Evolutionary conservation across 352 stramenopile species (phyloP).

Genomic region (Phytophthora citrophthora): DNA sequence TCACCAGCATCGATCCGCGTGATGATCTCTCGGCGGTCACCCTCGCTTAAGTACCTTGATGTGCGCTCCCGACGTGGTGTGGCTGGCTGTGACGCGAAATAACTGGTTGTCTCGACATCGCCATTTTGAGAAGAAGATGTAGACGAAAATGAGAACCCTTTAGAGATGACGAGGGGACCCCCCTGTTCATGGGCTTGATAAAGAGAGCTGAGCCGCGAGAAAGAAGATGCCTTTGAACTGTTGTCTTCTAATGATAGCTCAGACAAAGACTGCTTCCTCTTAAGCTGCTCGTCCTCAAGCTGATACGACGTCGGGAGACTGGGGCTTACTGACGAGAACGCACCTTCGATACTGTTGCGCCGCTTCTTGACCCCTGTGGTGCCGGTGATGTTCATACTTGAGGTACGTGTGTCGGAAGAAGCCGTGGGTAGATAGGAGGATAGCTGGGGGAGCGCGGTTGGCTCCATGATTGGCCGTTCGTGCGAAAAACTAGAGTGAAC

Average conservation of each 20-base stretch:
- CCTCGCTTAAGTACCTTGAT: conserved; percentile 34
- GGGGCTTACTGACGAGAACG: conserved; percentile 21
- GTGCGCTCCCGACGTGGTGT: conserved; percentile 29
- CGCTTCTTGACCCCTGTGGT: conserved; percentile 19
- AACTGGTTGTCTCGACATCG: conserved; percentile 19
- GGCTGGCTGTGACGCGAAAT: conserved; percentile 29
- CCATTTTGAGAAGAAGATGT: conserved; percentile 18
- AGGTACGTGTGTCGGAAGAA: conserved; percentile 15
- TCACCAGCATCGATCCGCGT: conserved; percentile 49
- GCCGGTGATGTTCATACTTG: conserved; percentile 12
- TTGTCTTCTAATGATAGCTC: conserved; percentile 2
- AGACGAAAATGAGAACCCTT: conserved; percentile 21
- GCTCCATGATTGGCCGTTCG: conserved; percentile 16
- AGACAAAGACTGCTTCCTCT: conserved; percentile 19
- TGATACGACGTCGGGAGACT: not conserved
- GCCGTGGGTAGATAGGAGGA: conserved; percentile 27
- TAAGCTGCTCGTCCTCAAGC: conserved; percentile 14
- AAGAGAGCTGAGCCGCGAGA: conserved; percentile 20
- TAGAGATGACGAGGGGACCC: conserved; percentile 8
- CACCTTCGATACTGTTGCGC: conserved; percentile 29
- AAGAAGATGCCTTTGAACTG: not conserved
- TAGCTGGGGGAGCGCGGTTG: conserved; percentile 19
- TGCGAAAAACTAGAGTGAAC: conserved; percentile 21
- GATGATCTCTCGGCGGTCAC: conserved; percentile 47
- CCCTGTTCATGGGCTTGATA: conserved; percentile 11